Percentiles rank a stretch among this genome's conserved stretches.
Evolutionary conservation across 176 grass and related monocot species (phyloP).

Genomic region (Raddia guianensis): DNA sequence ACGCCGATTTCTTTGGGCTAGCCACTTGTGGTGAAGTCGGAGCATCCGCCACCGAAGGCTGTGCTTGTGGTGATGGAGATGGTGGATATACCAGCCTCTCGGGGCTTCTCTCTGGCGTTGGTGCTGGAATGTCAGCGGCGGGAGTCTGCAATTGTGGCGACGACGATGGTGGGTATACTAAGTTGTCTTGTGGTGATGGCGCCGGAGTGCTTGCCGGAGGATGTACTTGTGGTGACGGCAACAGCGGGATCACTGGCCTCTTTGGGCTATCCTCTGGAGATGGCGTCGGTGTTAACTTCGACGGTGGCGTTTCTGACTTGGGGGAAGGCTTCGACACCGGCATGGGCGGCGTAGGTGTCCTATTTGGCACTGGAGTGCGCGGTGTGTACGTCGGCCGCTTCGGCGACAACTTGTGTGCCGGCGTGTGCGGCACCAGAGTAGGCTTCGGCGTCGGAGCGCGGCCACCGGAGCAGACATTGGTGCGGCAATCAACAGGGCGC

Average conservation of each 20-base stretch:
- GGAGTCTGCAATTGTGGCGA: neutral
- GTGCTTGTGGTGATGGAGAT: neutral
- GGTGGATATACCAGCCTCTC: neutral
- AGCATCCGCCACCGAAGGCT: neutral
- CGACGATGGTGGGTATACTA: neutral
- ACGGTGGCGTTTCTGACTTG: neutral
- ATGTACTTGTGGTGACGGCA: too few species aligned
- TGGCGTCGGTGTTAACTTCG: neutral
- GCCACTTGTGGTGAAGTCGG: neutral
- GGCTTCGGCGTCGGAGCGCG: neutral
- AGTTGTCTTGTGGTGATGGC: neutral
- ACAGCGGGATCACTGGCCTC: too few species aligned
- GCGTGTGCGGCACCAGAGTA: too few species aligned
- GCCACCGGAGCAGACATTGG: conserved; percentile 37
- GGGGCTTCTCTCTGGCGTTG: neutral
- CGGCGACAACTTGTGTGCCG: too few species aligned
- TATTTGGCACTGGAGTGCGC: too few species aligned
- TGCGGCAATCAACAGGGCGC: conserved; percentile 51
- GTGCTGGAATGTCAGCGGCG: neutral
- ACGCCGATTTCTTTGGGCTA: neutral
- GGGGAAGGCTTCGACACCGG: conserved; percentile 10
- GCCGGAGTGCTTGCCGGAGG: too few species aligned
- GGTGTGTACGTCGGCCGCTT: too few species aligned
- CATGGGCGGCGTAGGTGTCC: neutral
- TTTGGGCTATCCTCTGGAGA: too few species aligned